phyloP scores from a whole-genome alignment of 2,329 filamentous ascomycete species.

The Chaetomium globosum region DNA sequence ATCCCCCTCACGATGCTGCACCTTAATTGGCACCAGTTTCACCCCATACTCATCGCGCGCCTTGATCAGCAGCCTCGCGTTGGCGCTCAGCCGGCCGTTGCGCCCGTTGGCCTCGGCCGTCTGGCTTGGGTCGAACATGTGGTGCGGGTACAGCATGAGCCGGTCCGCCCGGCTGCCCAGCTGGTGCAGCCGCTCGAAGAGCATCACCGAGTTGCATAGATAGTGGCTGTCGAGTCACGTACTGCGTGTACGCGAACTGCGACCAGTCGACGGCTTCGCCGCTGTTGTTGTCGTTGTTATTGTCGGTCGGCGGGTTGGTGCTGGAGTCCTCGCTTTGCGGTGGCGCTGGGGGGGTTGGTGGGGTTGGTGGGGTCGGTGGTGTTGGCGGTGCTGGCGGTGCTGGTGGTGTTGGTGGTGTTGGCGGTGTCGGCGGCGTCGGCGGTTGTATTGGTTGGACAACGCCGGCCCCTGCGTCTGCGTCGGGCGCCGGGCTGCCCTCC shows the following conservation, averaged over 20 bases:
- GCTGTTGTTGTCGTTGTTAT: not conserved
- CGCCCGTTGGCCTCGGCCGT: not conserved
- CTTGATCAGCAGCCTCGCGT: conserved; percentile 24
- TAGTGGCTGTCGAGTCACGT: conserved; percentile 10
- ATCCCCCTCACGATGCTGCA: conserved; percentile 11
- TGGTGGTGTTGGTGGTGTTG: not conserved
- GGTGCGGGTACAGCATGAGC: no score
- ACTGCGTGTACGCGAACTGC: conserved; percentile 7
- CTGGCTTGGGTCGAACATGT: conserved; percentile 17
- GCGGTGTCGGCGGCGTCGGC: no score
- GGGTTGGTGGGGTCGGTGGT: no score
- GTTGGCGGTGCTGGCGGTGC: no score
- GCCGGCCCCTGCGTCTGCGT: no score
- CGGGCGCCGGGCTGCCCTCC: not conserved
- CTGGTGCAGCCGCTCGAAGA: conserved; percentile 19
- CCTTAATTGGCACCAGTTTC: conserved; percentile 23
- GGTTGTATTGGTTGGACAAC: no score
- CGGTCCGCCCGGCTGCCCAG: conserved; percentile 23
- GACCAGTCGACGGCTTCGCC: conserved; percentile 5
- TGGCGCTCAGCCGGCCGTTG: not conserved
- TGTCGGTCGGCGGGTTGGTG: not conserved
- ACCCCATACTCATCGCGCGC: conserved; percentile 29
- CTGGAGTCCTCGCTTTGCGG: not conserved
- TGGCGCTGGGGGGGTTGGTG: no score
- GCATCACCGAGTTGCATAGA: conserved; percentile 14